A percentile compares a stretch with the other conserved stretches of the same genome.
phyloP scores from a whole-genome alignment of 2,329 filamentous ascomycete genomes.

The Penicillium sp. region DNA sequence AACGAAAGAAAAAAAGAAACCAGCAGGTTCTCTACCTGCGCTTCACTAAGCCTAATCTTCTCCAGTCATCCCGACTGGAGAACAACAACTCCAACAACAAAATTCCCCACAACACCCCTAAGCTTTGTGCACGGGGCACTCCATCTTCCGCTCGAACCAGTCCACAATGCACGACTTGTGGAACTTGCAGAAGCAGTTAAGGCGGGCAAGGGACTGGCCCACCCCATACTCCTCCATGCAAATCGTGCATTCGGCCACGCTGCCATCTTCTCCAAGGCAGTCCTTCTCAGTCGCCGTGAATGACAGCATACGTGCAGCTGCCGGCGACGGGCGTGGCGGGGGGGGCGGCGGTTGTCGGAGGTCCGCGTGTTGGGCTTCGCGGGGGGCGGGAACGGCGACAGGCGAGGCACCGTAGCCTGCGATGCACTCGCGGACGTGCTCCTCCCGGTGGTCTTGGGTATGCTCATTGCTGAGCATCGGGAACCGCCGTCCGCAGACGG shows the following conservation, averaged over 20 bases:
- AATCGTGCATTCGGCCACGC: constrained; percentile 61
- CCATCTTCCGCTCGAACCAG: constrained; percentile 62
- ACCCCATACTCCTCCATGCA: constrained; percentile 66
- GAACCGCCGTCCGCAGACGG: constrained; percentile 47
- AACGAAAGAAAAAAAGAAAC: background rate
- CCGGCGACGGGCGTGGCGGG: constrained; percentile 13
- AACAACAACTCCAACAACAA: background rate
- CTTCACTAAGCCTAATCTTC: background rate
- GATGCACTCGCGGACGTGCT: constrained; percentile 50
- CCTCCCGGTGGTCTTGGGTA: constrained; percentile 46
- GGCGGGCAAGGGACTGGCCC: constrained; percentile 59
- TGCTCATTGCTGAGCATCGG: constrained; percentile 42
- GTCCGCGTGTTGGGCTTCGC: constrained; percentile 9
- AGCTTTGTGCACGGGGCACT: constrained; percentile 63
- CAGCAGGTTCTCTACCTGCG: background rate
- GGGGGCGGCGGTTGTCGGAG: constrained; percentile 27
- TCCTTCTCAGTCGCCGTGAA: constrained; percentile 67
- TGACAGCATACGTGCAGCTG: constrained; percentile 42
- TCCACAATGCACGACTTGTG: constrained; percentile 62
- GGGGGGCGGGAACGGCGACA: background rate
- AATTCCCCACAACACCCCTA: constrained; percentile 4
- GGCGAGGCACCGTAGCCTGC: constrained; percentile 34
- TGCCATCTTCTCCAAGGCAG: constrained; percentile 57
- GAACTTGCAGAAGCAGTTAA: constrained; percentile 67
- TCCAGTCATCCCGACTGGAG: background rate